Evolutionary conservation across 257 asterid species (phyloP).

Genomic region (Solanum virginianum): DNA sequence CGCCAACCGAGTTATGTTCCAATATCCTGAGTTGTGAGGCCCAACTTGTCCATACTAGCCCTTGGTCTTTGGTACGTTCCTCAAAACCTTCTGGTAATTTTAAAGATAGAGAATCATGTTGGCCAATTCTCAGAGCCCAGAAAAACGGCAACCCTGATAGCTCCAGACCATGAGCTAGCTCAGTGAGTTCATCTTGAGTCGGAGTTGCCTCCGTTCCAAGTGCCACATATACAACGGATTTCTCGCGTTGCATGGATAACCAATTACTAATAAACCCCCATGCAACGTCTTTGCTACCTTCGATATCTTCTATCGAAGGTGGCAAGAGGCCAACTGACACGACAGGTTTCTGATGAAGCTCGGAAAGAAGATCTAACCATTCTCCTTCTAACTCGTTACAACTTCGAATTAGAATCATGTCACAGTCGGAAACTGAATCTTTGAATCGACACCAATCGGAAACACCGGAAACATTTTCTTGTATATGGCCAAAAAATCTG

Average conservation of each 20-base stretch:
- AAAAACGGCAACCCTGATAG: conserved; percentile 11
- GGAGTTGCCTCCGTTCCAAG: conserved; percentile 11
- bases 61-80: conserved; percentile 3
- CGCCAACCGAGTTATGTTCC: conserved; percentile 14
- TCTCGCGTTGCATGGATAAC: background rate
- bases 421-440: background rate
- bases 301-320: background rate
- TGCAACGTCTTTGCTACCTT: background rate
- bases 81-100: conserved; percentile 14
- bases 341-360: conserved; percentile 9
- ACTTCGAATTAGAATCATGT: background rate
- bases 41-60: conserved; percentile 20
- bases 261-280: conserved; percentile 1
- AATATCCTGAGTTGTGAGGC: conserved; percentile 16
- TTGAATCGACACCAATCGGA: background rate
- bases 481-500: background rate
- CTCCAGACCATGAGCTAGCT: conserved; percentile 21
- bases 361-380: conserved; percentile 7
- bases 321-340: conserved; percentile 15
- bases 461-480: background rate
- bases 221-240: conserved; percentile 11
- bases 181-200: conserved; percentile 12
- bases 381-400: conserved; percentile 9
- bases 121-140: conserved; percentile 16
- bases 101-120: background rate